Evolutionary conservation across 371 early-diverging fungal genomes (phyloP).

Genomic region (Syncephalastrum sp.): DNA sequence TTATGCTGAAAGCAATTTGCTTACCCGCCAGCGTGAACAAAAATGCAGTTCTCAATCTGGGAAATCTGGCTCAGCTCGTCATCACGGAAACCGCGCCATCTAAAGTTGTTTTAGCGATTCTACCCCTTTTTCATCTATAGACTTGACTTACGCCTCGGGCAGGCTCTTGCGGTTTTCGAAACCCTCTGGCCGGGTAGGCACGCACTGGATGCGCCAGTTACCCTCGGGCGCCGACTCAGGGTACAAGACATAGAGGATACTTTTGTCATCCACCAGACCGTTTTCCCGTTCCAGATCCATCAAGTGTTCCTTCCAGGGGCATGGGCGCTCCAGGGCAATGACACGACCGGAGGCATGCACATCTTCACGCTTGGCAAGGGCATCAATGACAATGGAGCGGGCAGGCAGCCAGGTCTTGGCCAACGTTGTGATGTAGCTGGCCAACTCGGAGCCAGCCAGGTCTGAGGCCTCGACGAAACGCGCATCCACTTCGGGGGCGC

Average conservation of each 20-base stretch:
- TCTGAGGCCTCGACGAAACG: conserved; percentile 74
- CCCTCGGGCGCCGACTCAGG: conserved; percentile 57
- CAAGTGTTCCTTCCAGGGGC: conserved; percentile 94
- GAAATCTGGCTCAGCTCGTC: conserved; percentile 77
- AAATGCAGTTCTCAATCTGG: conserved; percentile 83
- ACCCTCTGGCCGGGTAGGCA: conserved; percentile 74
- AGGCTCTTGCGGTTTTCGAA: conserved; percentile 90
- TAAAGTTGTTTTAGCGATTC: conserved; percentile 1
- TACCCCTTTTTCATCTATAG: background rate
- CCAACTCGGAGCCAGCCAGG: conserved; percentile 79
- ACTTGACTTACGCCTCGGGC: conserved; percentile 60
- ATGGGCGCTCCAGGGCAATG: conserved; percentile 76
- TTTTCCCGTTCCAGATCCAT: conserved; percentile 68
- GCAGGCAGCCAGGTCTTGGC: conserved; percentile 88
- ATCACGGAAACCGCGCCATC: conserved; percentile 96
- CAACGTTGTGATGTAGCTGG: conserved; percentile 62
- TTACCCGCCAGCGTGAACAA: conserved; percentile 93
- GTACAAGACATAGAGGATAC: conserved; percentile 80
- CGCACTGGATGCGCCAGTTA: conserved; percentile 80
- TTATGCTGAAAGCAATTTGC: background rate
- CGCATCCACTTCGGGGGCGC: conserved; percentile 64
- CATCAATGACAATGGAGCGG: conserved; percentile 76
- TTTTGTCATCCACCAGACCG: conserved; percentile 39
- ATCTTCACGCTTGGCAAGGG: conserved; percentile 54
- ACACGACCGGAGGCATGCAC: conserved; percentile 79